A percentile compares a stretch with the other conserved stretches of the same genome.
These are phyloP conservation scores for Solanum gracilifrons DNA, from an alignment of 257 asterid species.

Conservation along the genomic window DNA sequence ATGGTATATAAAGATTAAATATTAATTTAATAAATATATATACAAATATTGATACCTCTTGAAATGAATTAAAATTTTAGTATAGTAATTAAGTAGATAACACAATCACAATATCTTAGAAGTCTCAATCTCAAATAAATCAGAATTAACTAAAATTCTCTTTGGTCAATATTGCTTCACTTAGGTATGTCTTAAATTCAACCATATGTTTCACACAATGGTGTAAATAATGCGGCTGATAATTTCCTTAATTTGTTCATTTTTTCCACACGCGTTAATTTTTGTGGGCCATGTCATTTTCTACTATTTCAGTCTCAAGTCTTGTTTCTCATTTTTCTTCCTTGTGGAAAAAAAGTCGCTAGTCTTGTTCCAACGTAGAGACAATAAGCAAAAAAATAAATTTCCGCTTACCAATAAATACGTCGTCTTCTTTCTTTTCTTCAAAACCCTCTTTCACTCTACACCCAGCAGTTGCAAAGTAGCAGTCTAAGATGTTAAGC, in stretches of 20 bases:
- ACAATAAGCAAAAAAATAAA: neutral
- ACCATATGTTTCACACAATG: neutral
- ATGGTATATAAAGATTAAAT: too few relatives aligned
- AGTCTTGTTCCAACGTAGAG: neutral
- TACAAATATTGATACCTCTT: too few relatives aligned
- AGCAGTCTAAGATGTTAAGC: constrained; percentile 7
- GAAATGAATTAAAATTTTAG: too few relatives aligned
- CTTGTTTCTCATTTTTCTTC: neutral
- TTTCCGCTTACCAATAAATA: neutral
- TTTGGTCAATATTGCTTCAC: neutral
- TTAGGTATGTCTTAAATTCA: neutral
- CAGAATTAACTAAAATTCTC: neutral
- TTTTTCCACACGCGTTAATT: constrained; percentile 1
- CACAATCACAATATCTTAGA: neutral
- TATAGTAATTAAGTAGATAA: too few relatives aligned
- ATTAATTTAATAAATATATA: too few relatives aligned
- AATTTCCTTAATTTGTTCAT: neutral
- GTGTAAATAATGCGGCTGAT: neutral
- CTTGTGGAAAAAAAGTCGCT: neutral
- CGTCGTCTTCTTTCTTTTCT: neutral
- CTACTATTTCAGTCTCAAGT: neutral
- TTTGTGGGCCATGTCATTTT: neutral
- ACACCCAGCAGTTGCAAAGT: neutral
- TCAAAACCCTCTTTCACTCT: neutral
- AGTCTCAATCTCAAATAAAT: neutral